Conservation (phyloP, 495 filamentous ascomycete genomes). For the Neurospora sp. region DNA sequence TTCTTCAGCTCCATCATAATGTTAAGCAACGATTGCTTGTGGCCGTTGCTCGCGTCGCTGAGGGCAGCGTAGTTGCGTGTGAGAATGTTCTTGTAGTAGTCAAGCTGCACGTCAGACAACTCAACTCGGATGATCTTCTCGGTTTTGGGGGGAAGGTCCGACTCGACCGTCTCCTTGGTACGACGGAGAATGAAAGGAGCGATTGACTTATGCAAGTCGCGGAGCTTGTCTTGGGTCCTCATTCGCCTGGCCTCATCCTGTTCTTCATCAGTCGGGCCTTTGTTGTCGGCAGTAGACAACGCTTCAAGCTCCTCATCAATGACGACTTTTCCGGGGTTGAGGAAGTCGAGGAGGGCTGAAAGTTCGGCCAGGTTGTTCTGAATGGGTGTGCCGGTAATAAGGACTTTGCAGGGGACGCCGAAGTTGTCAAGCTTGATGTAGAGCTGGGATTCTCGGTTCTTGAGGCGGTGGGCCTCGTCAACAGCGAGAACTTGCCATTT, state of each 20-base stretch:
- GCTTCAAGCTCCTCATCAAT: slow-evolving; percentile 83
- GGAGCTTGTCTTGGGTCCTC: slow-evolving; percentile 33
- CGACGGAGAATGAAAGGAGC: slow-evolving; percentile 90
- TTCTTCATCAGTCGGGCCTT: slow-evolving; percentile 18
- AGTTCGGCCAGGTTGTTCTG: slow-evolving; percentile 94
- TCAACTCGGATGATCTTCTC: slow-evolving; percentile 98
- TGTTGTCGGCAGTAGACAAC: slow-evolving; percentile 30
- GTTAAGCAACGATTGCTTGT: slow-evolving; percentile 91
- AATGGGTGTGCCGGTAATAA: slow-evolving; percentile 95
- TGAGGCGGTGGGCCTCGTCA: slow-evolving; percentile 93
- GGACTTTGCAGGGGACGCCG: slow-evolving; percentile 69
- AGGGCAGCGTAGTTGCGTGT: slow-evolving; percentile 93
- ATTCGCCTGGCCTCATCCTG: slow-evolving; percentile 27
- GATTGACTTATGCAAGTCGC: slow-evolving; percentile 63
- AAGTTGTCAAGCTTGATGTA: slow-evolving; percentile 80
- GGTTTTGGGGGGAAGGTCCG: slow-evolving; percentile 88
- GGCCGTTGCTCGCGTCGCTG: slow-evolving; percentile 76
- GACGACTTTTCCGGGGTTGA: slow-evolving; percentile 78
- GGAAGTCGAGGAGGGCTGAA: slow-evolving; percentile 84
- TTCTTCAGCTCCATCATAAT: slow-evolving; percentile 99
- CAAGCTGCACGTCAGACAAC: slow-evolving; percentile 86
- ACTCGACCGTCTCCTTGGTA: slow-evolving; percentile 94
- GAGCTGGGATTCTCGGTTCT: slow-evolving; percentile 89
- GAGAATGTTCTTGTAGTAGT: slow-evolving; percentile 98
- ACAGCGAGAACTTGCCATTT: slow-evolving; percentile 97